phyloP scores from a whole-genome alignment of 2,329 filamentous ascomycete species.

The Penicillium sp. region DNA sequence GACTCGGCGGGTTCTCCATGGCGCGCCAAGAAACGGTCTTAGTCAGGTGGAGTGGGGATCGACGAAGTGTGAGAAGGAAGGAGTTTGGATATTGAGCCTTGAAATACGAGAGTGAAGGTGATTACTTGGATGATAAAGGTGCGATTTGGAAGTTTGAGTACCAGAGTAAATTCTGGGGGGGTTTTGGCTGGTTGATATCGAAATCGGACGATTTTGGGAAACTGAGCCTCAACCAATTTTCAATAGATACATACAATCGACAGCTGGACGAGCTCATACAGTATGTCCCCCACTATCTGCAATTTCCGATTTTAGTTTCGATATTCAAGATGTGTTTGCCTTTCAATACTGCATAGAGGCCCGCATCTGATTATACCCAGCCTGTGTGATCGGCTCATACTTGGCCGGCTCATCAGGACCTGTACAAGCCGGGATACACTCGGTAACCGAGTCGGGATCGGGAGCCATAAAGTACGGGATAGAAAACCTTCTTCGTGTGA shows the following conservation, averaged over 20 bases:
- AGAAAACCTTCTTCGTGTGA: constrained; percentile 61
- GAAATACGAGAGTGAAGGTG: not conserved
- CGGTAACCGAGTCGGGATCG: constrained; percentile 57
- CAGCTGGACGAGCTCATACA: not conserved
- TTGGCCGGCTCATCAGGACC: constrained; percentile 53
- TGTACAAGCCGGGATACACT: constrained; percentile 58
- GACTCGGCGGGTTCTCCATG: constrained; percentile 28
- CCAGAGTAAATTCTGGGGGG: not conserved
- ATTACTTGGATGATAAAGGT: not conserved
- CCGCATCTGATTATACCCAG: constrained; percentile 41
- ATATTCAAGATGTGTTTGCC: not conserved
- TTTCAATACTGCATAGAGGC: constrained; percentile 28
- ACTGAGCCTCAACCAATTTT: not conserved
- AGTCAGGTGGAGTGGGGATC: constrained; percentile 32
- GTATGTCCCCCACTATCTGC: not conserved
- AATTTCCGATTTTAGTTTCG: not conserved
- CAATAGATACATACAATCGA: not conserved
- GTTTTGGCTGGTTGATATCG: too few relatives aligned
- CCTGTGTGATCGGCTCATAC: constrained; percentile 57
- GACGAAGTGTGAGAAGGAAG: constrained; percentile 9
- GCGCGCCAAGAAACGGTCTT: constrained; percentile 32
- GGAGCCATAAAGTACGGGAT: constrained; percentile 66
- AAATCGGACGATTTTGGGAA: not conserved
- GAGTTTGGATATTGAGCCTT: not conserved
- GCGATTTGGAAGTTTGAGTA: not conserved